phyloP scores from a whole-genome alignment of 148 eudicot genomes.

The Pouteria glomerata region DNA sequence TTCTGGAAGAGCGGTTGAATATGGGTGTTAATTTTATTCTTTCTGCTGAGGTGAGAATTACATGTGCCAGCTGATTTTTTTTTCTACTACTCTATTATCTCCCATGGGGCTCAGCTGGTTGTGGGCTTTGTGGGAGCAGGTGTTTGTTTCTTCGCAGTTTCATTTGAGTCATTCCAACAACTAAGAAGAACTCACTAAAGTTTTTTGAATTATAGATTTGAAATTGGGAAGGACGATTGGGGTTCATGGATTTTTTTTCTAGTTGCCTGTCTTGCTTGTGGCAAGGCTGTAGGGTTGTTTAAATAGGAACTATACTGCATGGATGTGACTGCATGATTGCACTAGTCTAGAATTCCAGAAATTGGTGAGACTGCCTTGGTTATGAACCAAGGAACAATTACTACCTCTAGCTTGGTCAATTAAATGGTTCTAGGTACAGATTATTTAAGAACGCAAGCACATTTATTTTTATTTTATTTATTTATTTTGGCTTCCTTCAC shows the following conservation, averaged over 20 bases:
- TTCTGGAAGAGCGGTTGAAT: constrained; percentile 78
- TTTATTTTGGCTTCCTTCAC: too few relatives aligned
- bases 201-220: not conserved
- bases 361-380: not conserved
- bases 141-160: not conserved
- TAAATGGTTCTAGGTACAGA: not conserved
- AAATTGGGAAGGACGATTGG: not conserved
- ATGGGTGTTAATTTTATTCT: constrained; percentile 85
- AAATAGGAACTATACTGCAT: not conserved
- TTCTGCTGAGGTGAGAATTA: constrained; percentile 78
- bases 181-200: not conserved
- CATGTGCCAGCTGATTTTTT: not conserved
- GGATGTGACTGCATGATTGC: not conserved
- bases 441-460: not conserved
- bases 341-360: not conserved
- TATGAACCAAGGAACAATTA: too few relatives aligned
- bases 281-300: not conserved
- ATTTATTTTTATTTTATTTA: too few relatives aligned
- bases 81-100: not conserved
- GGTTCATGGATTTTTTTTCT: not conserved
- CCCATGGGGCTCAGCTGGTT: not conserved
- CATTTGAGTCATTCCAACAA: not conserved
- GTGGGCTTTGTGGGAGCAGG: not conserved
- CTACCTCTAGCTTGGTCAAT: not conserved
- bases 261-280: not conserved